Conservation (phyloP, 169 alveolate species). For the Eimeria sp. region DNA sequence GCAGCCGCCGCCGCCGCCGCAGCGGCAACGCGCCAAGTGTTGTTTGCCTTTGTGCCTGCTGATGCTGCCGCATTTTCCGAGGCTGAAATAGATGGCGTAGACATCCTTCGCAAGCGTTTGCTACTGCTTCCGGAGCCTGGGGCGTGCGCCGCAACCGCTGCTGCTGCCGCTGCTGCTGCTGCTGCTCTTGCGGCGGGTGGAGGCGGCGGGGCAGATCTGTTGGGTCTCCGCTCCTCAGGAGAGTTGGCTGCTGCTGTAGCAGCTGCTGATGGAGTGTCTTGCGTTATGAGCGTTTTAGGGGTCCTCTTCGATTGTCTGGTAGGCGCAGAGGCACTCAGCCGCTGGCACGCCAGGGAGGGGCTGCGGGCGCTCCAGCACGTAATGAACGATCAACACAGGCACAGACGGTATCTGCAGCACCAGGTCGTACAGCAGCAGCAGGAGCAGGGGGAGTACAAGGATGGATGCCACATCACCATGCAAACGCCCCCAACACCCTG, state of each 20-base stretch:
- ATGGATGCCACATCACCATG: neutral
- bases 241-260: neutral
- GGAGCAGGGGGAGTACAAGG: neutral
- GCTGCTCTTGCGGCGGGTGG: neutral
- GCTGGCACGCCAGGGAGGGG: conserved; percentile 31
- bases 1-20: too few relatives aligned
- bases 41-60: conserved; percentile 44
- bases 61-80: conserved; percentile 53
- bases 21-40: conserved; percentile 22
- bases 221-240: neutral
- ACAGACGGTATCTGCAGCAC: neutral
- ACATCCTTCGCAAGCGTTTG: neutral
- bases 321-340: conserved; percentile 8
- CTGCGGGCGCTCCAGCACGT: neutral
- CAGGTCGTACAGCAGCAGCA: neutral
- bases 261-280: neutral
- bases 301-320: neutral
- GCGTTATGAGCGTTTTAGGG: neutral
- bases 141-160: neutral
- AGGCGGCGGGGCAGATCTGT: neutral
- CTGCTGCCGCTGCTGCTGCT: neutral
- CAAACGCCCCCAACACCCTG: neutral
- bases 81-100: conserved; percentile 14
- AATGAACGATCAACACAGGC: too few relatives aligned
- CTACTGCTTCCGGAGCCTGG: conserved; percentile 4